Percentiles rank a stretch among this genome's conserved stretches.
Conservation (phyloP, 1,284 basidiomycete species). For the Moesziomyces antarcticus region DNA sequence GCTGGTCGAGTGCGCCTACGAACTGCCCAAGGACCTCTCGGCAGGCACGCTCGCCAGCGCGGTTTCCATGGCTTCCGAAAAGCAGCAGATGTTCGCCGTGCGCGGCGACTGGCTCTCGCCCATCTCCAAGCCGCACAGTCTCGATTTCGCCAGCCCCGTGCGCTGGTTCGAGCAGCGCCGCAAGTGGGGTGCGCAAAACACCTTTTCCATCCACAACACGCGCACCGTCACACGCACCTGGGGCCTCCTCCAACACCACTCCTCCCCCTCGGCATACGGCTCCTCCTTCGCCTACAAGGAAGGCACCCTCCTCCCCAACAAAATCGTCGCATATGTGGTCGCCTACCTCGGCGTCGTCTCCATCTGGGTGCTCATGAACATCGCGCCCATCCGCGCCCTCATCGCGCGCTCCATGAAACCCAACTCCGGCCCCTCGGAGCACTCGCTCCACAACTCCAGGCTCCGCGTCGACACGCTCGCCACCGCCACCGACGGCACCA, state of each 20-base stretch:
- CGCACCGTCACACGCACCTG: constrained; percentile 81
- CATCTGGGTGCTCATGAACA: constrained; percentile 47
- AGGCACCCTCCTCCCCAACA: constrained; percentile 72
- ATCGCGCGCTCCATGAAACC: constrained; percentile 11
- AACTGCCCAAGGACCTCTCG: constrained; percentile 73
- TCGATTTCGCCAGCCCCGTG: constrained; percentile 70
- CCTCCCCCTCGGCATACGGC: constrained; percentile 43
- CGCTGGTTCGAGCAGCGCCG: constrained; percentile 71
- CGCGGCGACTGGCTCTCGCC: constrained; percentile 41
- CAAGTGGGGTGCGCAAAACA: constrained; percentile 74
- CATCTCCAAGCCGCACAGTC: constrained; percentile 62
- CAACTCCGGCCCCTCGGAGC: constrained; percentile 32
- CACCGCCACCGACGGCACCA: constrained; percentile 70
- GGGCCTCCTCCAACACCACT: constrained; percentile 74
- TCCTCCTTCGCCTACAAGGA: constrained; percentile 80
- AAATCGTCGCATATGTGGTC: constrained; percentile 70
- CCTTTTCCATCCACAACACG: constrained; percentile 76
- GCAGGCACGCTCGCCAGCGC: constrained; percentile 78
- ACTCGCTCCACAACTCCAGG: constrained; percentile 7
- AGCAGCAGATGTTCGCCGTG: constrained; percentile 20
- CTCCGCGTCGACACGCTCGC: constrained; percentile 63
- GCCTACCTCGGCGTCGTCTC: constrained; percentile 69
- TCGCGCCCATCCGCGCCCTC: constrained; percentile 12
- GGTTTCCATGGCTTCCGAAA: constrained; percentile 67
- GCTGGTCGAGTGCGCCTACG: constrained; percentile 67